Evolutionary conservation across 176 grass and related monocot species (phyloP).

Genomic region (Carex kokanica): DNA sequence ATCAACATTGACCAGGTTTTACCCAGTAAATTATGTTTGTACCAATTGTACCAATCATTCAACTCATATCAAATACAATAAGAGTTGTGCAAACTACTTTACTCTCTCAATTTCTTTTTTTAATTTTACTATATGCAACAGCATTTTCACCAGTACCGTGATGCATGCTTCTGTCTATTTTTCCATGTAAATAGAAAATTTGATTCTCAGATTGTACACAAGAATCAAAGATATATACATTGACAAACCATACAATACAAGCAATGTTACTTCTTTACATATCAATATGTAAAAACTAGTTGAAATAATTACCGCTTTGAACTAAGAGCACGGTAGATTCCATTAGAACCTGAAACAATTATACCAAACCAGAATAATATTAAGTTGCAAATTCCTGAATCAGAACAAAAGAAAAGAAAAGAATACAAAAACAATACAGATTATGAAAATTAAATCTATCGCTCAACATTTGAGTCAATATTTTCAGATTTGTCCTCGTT

Average conservation of each 20-base stretch:
- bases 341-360: too few species aligned
- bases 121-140: neutral
- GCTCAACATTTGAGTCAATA: too few species aligned
- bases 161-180: neutral
- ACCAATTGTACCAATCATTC: neutral
- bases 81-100: neutral
- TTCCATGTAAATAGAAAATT: neutral
- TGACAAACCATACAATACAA: neutral
- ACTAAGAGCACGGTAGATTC: too few species aligned
- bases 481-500: too few species aligned
- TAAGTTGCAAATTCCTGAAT: too few species aligned
- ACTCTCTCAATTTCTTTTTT: neutral
- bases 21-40: slow-evolving; percentile 1
- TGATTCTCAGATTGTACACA: neutral
- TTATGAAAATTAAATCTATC: too few species aligned
- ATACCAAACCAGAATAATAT: too few species aligned
- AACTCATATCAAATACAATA: neutral
- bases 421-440: too few species aligned
- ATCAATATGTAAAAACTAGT: too few species aligned
- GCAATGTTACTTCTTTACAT: neutral
- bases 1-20: slow-evolving; percentile 4
- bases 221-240: neutral
- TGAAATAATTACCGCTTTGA: too few species aligned
- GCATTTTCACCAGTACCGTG: neutral
- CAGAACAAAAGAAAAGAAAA: too few species aligned